Conservation (phyloP, 345 rosid genomes). For the Lepidium africanum region DNA sequence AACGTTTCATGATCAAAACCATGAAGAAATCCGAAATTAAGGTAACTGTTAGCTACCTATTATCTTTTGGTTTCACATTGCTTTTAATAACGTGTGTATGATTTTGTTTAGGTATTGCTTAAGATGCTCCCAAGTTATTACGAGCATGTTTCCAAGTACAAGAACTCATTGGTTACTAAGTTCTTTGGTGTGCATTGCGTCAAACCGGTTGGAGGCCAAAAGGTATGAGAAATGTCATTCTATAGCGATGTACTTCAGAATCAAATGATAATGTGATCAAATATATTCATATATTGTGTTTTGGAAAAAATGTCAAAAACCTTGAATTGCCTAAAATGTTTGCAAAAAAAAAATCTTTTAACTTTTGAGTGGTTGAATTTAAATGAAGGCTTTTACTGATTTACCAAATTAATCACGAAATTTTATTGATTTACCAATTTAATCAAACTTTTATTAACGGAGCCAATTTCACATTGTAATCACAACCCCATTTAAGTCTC, state of each 20-base stretch:
- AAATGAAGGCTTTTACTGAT: no score
- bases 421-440: no score
- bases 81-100: not conserved
- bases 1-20: constrained; percentile 66
- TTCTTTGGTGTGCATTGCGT: constrained; percentile 74
- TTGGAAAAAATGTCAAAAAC: no score
- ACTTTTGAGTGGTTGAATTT: no score
- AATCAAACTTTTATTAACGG: no score
- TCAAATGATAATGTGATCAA: not conserved
- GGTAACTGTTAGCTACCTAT: constrained; percentile 25
- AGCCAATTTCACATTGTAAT: no score
- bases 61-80: not conserved
- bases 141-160: constrained; percentile 54
- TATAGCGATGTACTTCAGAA: not conserved
- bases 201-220: constrained; percentile 52
- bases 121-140: constrained; percentile 61
- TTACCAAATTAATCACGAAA: no score
- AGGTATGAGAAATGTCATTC: constrained; percentile 30
- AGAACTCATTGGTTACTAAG: constrained; percentile 59
- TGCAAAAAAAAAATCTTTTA: no score
- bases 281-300: not conserved
- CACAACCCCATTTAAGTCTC: no score
- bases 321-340: no score
- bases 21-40: constrained; percentile 69
- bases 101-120: constrained; percentile 40